A percentile compares a stretch with the other conserved stretches of the same genome.
Conservation (phyloP, 495 filamentous ascomycete species). For the Lentithecium fluviatile region DNA sequence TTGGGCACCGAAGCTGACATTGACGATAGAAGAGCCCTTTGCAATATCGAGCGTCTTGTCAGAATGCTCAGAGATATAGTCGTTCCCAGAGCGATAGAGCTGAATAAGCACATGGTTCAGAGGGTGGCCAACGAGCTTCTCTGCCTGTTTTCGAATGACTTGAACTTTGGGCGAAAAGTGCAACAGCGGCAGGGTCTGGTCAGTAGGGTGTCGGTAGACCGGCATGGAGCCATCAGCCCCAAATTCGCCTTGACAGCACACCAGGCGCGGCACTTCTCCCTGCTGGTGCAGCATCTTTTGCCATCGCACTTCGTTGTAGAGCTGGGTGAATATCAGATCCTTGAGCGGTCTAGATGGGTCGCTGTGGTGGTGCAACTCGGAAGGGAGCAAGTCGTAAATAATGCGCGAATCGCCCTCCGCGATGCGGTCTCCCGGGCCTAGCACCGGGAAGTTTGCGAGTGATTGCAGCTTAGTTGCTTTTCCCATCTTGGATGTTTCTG, state of each 20-base stretch:
- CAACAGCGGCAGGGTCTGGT: slow-evolving; percentile 78
- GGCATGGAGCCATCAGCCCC: slow-evolving; percentile 74
- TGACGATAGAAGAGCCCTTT: slow-evolving; percentile 77
- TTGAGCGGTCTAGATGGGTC: slow-evolving; percentile 25
- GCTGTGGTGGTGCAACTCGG: slow-evolving; percentile 19
- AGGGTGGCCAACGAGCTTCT: slow-evolving; percentile 70
- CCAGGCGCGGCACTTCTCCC: slow-evolving; percentile 89
- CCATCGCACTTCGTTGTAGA: slow-evolving; percentile 79
- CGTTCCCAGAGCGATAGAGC: slow-evolving; percentile 84
- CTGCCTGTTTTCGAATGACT: slow-evolving; percentile 63
- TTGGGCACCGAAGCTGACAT: slow-evolving; percentile 88
- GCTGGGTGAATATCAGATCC: slow-evolving; percentile 60
- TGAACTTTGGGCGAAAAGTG: slow-evolving; percentile 72
- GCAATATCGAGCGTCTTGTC: slow-evolving; percentile 96
- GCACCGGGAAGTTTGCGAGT: slow-evolving; percentile 34
- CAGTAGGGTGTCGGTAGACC: slow-evolving; percentile 89
- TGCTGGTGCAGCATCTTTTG: slow-evolving; percentile 89
- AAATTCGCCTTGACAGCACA: slow-evolving; percentile 80
- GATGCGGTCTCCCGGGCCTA: slow-evolving; percentile 50
- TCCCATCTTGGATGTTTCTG: slow-evolving; percentile 4
- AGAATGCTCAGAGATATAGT: slow-evolving; percentile 94
- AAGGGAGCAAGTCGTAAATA: slow-evolving; percentile 62
- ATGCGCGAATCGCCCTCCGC: slow-evolving; percentile 81
- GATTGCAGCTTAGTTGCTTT: slow-evolving; percentile 26
- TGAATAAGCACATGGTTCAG: slow-evolving; percentile 94